These are phyloP conservation scores for Nemania diffusa DNA, from an alignment of 2,329 filamentous ascomycete species.

Conservation along the genomic window DNA sequence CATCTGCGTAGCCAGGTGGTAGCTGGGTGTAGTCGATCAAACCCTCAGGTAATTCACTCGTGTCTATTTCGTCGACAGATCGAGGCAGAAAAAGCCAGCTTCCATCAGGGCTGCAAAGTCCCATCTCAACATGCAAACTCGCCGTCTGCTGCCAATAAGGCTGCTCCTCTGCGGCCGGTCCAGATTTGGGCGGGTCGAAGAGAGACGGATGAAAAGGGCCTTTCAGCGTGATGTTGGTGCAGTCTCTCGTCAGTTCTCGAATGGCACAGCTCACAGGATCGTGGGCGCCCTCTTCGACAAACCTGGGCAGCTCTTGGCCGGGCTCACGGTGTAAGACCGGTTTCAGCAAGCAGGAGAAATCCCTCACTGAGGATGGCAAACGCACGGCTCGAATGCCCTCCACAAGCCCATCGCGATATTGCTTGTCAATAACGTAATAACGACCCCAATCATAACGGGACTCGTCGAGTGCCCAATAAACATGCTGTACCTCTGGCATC, in stretches of 20 bases:
- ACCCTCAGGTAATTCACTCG: not conserved
- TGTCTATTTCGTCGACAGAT: not conserved
- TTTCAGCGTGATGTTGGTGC: not conserved
- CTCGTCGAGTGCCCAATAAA: not conserved
- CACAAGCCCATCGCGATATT: constrained; percentile 6
- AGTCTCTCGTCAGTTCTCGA: constrained; percentile 7
- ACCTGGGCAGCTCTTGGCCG: not conserved
- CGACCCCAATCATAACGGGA: not conserved
- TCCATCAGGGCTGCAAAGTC: constrained; percentile 2
- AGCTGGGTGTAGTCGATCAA: constrained; percentile 1
- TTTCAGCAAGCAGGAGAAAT: not conserved
- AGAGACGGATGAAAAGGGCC: constrained; percentile 14
- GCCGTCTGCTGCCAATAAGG: constrained; percentile 13
- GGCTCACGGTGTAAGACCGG: no score
- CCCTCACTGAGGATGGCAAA: constrained; percentile 1
- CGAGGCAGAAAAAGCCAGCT: constrained; percentile 9
- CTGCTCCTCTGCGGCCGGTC: not conserved
- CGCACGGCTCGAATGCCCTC: not conserved
- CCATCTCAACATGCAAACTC: not conserved
- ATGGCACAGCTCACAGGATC: constrained; percentile 18
- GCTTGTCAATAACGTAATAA: constrained; percentile 5
- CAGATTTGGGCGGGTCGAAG: constrained; percentile 3
- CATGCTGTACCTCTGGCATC: not conserved
- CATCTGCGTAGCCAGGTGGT: constrained; percentile 11
- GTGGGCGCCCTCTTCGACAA: not conserved